Evolutionary conservation across 495 filamentous ascomycete genomes (phyloP).

Genomic region (Achaetomiella virescens): DNA sequence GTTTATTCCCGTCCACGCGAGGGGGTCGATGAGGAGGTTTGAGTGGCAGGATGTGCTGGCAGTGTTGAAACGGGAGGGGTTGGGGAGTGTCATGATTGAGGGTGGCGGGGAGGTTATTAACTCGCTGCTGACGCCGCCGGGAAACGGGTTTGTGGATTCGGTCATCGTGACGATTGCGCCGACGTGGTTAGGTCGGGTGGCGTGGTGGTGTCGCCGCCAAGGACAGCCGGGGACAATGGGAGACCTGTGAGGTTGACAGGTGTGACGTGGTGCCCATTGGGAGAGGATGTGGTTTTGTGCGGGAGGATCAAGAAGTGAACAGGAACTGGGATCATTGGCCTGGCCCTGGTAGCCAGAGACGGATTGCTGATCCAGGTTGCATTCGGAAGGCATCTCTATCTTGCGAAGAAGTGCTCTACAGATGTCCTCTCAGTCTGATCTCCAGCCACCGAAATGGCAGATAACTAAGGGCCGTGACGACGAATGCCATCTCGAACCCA

Average conservation of each 20-base stretch:
- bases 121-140: slow-evolving; percentile 56
- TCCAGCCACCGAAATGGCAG: slow-evolving; percentile 36
- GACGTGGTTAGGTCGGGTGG: slow-evolving; percentile 71
- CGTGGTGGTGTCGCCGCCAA: slow-evolving; percentile 61
- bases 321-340: background rate
- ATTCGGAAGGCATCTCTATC: background rate
- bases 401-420: slow-evolving; percentile 7
- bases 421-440: slow-evolving; percentile 24
- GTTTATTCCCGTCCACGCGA: slow-evolving; percentile 24
- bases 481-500: slow-evolving; percentile 49
- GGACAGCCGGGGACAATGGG: slow-evolving; percentile 43
- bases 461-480: slow-evolving; percentile 41
- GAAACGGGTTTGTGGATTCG: slow-evolving; percentile 58
- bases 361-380: too few relatives aligned
- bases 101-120: slow-evolving; percentile 76
- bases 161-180: slow-evolving; percentile 83
- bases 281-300: slow-evolving; percentile 74
- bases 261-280: slow-evolving; percentile 66
- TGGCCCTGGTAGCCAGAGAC: too few relatives aligned
- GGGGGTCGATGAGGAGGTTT: slow-evolving; percentile 21
- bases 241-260: slow-evolving; percentile 55
- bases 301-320: slow-evolving; percentile 42
- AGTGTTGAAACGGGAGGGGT: slow-evolving; percentile 50
- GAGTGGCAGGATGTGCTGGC: slow-evolving; percentile 59
- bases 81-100: slow-evolving; percentile 83